These are phyloP conservation scores for Tolypocladium endophyticum DNA, from an alignment of 2,329 filamentous ascomycete genomes.

Conservation along the genomic window DNA sequence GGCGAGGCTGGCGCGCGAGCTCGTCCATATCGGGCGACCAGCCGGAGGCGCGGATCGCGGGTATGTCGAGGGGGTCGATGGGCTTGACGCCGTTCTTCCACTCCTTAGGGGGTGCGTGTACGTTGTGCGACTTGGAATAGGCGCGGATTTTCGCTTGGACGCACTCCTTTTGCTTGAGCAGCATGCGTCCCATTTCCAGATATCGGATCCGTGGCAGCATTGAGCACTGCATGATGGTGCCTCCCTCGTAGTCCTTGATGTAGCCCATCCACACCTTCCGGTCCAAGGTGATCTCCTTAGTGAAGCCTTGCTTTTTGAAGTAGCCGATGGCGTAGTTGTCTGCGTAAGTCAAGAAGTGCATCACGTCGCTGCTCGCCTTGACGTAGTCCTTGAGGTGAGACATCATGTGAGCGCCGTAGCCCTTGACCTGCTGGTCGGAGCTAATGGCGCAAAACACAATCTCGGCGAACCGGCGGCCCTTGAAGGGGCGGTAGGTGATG, in stretches of 20 bases:
- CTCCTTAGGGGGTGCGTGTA: slow-evolving; percentile 74
- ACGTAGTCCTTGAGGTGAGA: slow-evolving; percentile 97
- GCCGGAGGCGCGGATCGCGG: slow-evolving; percentile 81
- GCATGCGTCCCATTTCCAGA: slow-evolving; percentile 83
- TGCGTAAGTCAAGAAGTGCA: slow-evolving; percentile 97
- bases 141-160: slow-evolving; percentile 92
- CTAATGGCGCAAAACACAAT: slow-evolving; percentile 98
- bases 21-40: slow-evolving; percentile 99
- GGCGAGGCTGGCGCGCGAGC: slow-evolving; percentile 83
- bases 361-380: slow-evolving; percentile 89
- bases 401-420: slow-evolving; percentile 96
- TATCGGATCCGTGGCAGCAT: slow-evolving; percentile 95
- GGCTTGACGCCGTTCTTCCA: slow-evolving; percentile 67
- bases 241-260: slow-evolving; percentile 98
- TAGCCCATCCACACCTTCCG: slow-evolving; percentile 96
- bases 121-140: slow-evolving; percentile 77
- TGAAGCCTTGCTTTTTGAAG: slow-evolving; percentile 98
- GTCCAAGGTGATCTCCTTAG: slow-evolving; percentile 92
- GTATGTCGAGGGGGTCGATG: slow-evolving; percentile 79
- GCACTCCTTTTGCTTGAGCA: slow-evolving; percentile 93
- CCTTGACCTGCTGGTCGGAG: slow-evolving; percentile 96
- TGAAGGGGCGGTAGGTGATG: slow-evolving; percentile 93
- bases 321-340: slow-evolving; percentile 99
- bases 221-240: slow-evolving; percentile 97
- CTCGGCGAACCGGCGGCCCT: slow-evolving; percentile 84